phyloP scores from a whole-genome alignment of 345 rosid species.

The Cochlearia excelsa region DNA sequence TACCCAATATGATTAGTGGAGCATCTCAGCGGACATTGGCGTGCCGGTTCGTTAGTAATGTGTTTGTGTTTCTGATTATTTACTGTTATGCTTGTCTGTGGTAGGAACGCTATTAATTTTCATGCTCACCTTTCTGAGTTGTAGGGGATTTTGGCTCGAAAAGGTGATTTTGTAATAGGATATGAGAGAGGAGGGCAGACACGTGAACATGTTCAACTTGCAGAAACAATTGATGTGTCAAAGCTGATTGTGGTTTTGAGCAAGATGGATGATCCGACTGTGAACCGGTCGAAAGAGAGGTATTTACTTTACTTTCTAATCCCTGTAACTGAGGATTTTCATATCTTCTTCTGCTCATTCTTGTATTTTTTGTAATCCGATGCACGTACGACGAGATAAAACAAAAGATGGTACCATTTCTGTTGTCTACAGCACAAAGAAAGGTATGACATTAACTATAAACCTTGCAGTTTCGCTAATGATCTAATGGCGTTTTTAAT shows the following conservation, averaged over 20 bases:
- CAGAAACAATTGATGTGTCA: conserved; percentile 94
- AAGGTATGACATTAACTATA: conserved; percentile 52
- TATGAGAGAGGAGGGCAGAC: conserved; percentile 99
- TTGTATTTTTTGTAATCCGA: conserved; percentile 6
- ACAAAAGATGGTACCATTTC: conserved; percentile 82
- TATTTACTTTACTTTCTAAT: conserved; percentile 20
- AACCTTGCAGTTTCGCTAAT: conserved; percentile 1
- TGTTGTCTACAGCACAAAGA: conserved; percentile 94
- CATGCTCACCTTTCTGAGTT: conserved; percentile 5
- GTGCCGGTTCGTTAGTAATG: conserved; percentile 60
- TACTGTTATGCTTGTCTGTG: background rate
- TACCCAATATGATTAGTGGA: conserved; percentile 98
- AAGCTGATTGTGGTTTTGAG: conserved; percentile 87
- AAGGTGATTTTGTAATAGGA: conserved; percentile 99
- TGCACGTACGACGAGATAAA: conserved; percentile 88
- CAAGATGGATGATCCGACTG: conserved; percentile 98
- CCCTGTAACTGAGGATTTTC: background rate
- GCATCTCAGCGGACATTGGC: conserved; percentile 99
- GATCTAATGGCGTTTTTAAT: conserved; percentile 9
- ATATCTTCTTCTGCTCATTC: background rate
- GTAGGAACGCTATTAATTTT: conserved; percentile 8
- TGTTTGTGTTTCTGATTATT: conserved; percentile 1
- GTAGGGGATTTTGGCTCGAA: conserved; percentile 93
- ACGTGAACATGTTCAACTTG: conserved; percentile 98
- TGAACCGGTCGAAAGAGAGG: conserved; percentile 95